A percentile compares a stretch with the other conserved stretches of the same genome.
Conservation (phyloP, 371 early-diverging fungal genomes). For the Mortierella sp. region DNA sequence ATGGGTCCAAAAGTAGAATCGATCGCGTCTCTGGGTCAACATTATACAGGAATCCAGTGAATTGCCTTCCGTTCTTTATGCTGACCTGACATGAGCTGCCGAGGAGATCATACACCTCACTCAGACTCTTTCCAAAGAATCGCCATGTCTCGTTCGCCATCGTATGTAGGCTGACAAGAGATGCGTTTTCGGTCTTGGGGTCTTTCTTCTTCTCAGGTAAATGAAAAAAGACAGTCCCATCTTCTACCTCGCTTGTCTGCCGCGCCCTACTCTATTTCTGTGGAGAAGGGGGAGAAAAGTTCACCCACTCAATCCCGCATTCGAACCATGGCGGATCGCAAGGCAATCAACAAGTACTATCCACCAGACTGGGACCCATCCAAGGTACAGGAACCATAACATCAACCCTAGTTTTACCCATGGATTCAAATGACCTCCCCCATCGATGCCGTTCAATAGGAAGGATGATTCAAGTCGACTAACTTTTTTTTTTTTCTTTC, state of each 20-base stretch:
- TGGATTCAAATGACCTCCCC: background rate
- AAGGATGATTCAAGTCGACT: too few relatives aligned
- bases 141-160: slow-evolving; percentile 32
- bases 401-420: too few relatives aligned
- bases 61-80: slow-evolving; percentile 20
- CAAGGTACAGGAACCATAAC: slow-evolving; percentile 55
- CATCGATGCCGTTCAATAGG: background rate
- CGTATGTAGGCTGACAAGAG: too few relatives aligned
- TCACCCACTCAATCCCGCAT: background rate
- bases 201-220: too few relatives aligned
- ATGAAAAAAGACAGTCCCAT: too few relatives aligned
- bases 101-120: slow-evolving; percentile 19
- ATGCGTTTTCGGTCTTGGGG: too few relatives aligned
- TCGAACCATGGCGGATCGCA: slow-evolving; percentile 33
- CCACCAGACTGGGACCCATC: slow-evolving; percentile 80
- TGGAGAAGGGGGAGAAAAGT: too few relatives aligned
- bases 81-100: slow-evolving; percentile 23
- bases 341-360: slow-evolving; percentile 72
- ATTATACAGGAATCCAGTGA: slow-evolving; percentile 43
- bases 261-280: too few relatives aligned
- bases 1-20: slow-evolving; percentile 22
- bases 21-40: slow-evolving; percentile 53
- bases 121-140: slow-evolving; percentile 29
- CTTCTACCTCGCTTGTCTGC: too few relatives aligned
- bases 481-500: background rate